These are phyloP conservation scores for Linum lewisii DNA, from an alignment of 345 rosid genomes.

Conservation along the genomic window DNA sequence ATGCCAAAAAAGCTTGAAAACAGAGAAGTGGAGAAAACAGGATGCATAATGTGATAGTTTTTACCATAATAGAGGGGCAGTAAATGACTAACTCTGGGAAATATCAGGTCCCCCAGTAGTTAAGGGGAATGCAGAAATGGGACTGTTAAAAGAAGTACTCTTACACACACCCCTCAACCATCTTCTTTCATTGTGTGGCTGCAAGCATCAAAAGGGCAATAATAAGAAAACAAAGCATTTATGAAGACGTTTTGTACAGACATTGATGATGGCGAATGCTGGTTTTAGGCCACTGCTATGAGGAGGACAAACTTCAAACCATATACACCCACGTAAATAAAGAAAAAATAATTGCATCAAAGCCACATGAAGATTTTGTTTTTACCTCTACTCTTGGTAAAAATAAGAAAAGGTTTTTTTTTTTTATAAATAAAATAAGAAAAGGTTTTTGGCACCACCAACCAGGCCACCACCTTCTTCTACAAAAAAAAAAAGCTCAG, in stretches of 20 bases:
- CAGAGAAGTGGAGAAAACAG: background rate
- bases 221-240: constrained; percentile 23
- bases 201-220: constrained; percentile 20
- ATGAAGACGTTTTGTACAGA: constrained; percentile 10
- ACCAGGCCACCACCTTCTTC: background rate
- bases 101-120: background rate
- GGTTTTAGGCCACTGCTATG: background rate
- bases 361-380: background rate
- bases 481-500: background rate
- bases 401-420: background rate
- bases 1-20: background rate
- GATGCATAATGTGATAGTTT: background rate
- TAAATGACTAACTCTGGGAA: background rate
- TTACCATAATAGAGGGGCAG: background rate
- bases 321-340: background rate
- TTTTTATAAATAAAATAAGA: no score
- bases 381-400: background rate
- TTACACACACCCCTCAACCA: background rate
- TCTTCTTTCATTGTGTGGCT: constrained; percentile 12
- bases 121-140: background rate
- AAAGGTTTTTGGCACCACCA: background rate
- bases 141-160: background rate
- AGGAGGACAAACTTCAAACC: background rate
- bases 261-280: constrained; percentile 3
- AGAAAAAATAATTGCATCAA: background rate